Base-by-base conservation (phyloP, 1,284 basidiomycete genomes). In the Fistulinella staudtii region DNA sequence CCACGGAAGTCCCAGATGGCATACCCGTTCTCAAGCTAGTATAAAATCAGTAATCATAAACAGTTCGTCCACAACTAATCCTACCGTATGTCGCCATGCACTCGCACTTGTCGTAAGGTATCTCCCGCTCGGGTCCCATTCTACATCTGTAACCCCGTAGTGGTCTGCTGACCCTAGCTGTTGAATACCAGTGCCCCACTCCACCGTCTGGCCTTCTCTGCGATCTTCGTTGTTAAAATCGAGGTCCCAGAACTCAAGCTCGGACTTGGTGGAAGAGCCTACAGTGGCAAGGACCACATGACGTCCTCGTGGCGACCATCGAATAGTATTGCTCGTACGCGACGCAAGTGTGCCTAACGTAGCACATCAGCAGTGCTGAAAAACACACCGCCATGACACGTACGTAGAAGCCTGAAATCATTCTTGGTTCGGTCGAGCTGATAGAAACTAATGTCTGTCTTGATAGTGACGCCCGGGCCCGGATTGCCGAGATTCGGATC, bases 1-100 rank as follows among this genome's bases (percentile, higher is more conserved):
- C 96, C 96, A 49, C 88, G 89, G 78, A 98, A 98, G 71, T 98
- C 94, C 94, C 95, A 99, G 53, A 99, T 83, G 10, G 86, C 88
- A 65, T 87, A 99, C 33, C 96, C 96, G 54, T 97, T 92, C 67
- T 99, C 96, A 56, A 97, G 81, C 93, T 95, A 41, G 37, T 36
- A 6, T 36, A 13, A 17, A 4, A 18, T 56, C 25, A 56, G 38
- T 39, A 46, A 41, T 44, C 6, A 39, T 52, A 30, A 10, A 20
- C 8, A 7, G 5, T 8, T 25, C 22, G 8, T 47, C 36, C 20
- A 27, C 3, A 18, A 20, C 2, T 15, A 20, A 31, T 35, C 60
- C 59, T 66, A 94, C 93, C 58, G 89, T 89, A 63, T 92, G 89
- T 57, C 90, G 85, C 95, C 96, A 99, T 15, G 89, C 85, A 58